phyloP scores from a whole-genome alignment of 345 rosid genomes.

The Eucalyptus regnans region DNA sequence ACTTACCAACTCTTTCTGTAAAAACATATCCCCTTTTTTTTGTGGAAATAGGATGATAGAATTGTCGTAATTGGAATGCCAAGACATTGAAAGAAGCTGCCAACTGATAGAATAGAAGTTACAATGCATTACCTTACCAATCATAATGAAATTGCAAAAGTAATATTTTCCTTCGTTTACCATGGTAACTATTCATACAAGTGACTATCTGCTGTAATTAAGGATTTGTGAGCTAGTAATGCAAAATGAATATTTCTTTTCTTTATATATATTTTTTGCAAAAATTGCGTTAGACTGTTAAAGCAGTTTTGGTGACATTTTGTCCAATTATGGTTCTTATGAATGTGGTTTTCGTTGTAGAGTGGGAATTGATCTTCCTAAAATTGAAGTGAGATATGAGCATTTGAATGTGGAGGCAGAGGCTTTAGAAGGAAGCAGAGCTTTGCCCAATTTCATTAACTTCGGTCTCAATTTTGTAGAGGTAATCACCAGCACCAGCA shows the following conservation, averaged over 20 bases:
- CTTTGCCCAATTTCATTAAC: constrained; percentile 51
- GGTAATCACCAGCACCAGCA: constrained; percentile 15
- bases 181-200: neutral
- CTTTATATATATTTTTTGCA: too few relatives aligned
- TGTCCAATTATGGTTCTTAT: neutral
- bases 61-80: neutral
- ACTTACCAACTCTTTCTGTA: neutral
- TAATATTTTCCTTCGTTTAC: neutral
- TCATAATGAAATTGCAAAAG: neutral
- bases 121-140: neutral
- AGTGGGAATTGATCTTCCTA: constrained; percentile 43
- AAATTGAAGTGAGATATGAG: constrained; percentile 44
- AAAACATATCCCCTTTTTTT: neutral
- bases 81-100: neutral
- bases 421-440: constrained; percentile 51
- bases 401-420: constrained; percentile 41
- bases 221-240: neutral
- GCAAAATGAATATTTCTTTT: too few relatives aligned
- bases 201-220: neutral
- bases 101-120: neutral
- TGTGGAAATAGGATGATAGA: neutral
- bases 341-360: constrained; percentile 2
- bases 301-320: neutral
- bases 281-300: too few relatives aligned
- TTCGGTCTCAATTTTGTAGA: constrained; percentile 31